Evolutionary conservation across 352 stramenopile species (phyloP), one percentile per base, ranked within the genome.

Genomic region (Phytophthora rubi): DNA sequence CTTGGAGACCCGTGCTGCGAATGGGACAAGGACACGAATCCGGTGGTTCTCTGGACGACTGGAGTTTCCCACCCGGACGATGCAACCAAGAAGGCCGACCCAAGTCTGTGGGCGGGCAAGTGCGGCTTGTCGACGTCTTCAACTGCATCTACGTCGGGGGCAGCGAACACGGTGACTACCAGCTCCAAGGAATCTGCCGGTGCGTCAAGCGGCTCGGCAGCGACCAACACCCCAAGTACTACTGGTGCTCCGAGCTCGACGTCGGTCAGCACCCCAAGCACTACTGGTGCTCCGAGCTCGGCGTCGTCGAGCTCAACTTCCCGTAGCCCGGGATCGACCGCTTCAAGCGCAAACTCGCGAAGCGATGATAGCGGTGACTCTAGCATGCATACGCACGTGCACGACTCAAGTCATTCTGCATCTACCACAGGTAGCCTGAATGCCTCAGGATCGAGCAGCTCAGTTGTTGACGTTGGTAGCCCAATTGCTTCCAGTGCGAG

Each of bases 1-100:
- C 79, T 94, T 12, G 87, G 87, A 9, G 87, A 95, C 58, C 86
- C 85, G 56, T 84, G 82, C 73, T 95, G 88, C 69, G 62, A 73
- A 44, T 69, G 62, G 62, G 58, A 73, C 26, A 52, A 52, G 58
- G 42, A 58, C 49, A 55, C 53, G 13, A 60, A 72, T 55, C 23
- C 54, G 21, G 63, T 67, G 18, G 53, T 69, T 54, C 66, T 51
- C 10, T 69, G 63, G 62, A 68, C 68, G 18, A 53, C 53, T 12
- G 70, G 70, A 9, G 45, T 78, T 33, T 78, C 69, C 16, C 58
- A 76, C 51, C 69, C 69, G 18, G 59, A 59, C 53, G 64, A 76
- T 39, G 48, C 63, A 32, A 52, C 52, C 37, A 52, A 70, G 59
- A 76, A 32, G 18, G 65, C 65, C 16, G 54, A 76, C 44, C 10